phyloP scores from a whole-genome alignment of 2,329 filamentous ascomycete species.

The Colletotrichum australisinense region DNA sequence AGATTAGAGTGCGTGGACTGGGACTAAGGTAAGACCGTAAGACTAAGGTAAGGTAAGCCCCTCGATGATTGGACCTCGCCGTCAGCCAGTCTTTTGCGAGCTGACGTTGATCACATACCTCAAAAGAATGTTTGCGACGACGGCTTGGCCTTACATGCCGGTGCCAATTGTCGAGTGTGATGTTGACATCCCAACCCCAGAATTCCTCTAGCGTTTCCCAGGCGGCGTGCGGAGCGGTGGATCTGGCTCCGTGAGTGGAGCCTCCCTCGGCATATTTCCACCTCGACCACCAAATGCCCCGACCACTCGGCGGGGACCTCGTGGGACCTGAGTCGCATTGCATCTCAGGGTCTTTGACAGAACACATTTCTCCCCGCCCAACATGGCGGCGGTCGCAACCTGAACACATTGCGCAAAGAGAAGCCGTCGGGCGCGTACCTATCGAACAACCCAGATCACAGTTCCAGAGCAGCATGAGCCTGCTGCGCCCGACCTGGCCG shows the following conservation, averaged over 20 bases:
- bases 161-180: background rate
- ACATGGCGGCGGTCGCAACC: slow-evolving; percentile 14
- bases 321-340: slow-evolving; percentile 31
- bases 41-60: background rate
- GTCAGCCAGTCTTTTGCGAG: background rate
- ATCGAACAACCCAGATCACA: background rate
- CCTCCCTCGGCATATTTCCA: slow-evolving; percentile 30
- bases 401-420: slow-evolving; percentile 14
- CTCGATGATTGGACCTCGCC: background rate
- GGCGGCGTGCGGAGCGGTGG: slow-evolving; percentile 2
- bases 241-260: slow-evolving; percentile 21
- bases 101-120: background rate
- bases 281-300: slow-evolving; percentile 14
- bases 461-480: slow-evolving; percentile 29
- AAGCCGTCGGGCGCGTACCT: slow-evolving; percentile 9
- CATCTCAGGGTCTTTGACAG: slow-evolving; percentile 11
- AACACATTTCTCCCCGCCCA: slow-evolving; percentile 11
- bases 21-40: background rate
- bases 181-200: slow-evolving; percentile 10
- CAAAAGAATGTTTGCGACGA: background rate
- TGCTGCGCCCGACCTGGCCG: slow-evolving; percentile 23
- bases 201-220: background rate
- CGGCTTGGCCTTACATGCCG: background rate
- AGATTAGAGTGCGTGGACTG: background rate
- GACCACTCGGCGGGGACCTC: slow-evolving; percentile 27